Conservation (phyloP, 176 grass and related monocot species). For the Ampelocalamus luodianensis region DNA sequence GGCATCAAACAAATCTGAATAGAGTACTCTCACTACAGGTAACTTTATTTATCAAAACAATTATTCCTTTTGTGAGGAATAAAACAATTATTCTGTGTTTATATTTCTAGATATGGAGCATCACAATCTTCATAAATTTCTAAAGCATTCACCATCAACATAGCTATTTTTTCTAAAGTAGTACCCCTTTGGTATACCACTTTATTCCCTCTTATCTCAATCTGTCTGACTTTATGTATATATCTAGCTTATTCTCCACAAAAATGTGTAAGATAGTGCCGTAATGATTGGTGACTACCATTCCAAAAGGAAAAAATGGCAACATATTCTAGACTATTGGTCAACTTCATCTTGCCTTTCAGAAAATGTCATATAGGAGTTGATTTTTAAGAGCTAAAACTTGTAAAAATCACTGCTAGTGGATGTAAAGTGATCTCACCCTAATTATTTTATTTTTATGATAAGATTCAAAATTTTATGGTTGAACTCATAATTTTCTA, state of each 20-base stretch:
- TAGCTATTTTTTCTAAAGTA: slow-evolving; percentile 11
- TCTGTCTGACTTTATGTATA: not conserved
- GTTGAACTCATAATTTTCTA: slow-evolving; percentile 20
- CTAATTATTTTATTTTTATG: not conserved
- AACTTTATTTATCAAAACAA: not conserved
- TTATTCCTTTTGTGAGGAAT: not conserved
- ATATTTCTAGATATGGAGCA: slow-evolving; percentile 19
- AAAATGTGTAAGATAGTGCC: not conserved
- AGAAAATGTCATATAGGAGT: not conserved
- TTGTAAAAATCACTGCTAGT: not conserved
- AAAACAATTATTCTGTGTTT: not conserved
- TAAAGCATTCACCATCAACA: not conserved
- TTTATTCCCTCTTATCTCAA: slow-evolving; percentile 27
- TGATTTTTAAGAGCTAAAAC: not conserved
- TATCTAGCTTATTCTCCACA: slow-evolving; percentile 11
- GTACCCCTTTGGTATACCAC: not conserved
- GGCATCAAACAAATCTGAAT: not conserved
- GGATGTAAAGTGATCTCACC: not conserved
- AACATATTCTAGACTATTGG: slow-evolving; percentile 10
- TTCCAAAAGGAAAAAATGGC: not conserved
- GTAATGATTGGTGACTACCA: not conserved
- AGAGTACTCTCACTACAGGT: not conserved
- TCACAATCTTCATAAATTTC: slow-evolving; percentile 28
- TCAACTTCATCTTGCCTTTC: not conserved
- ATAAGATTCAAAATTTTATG: not conserved